These are phyloP conservation scores for Microdochium paspali DNA, from an alignment of 2,329 filamentous ascomycete species.

Conservation along the genomic window DNA sequence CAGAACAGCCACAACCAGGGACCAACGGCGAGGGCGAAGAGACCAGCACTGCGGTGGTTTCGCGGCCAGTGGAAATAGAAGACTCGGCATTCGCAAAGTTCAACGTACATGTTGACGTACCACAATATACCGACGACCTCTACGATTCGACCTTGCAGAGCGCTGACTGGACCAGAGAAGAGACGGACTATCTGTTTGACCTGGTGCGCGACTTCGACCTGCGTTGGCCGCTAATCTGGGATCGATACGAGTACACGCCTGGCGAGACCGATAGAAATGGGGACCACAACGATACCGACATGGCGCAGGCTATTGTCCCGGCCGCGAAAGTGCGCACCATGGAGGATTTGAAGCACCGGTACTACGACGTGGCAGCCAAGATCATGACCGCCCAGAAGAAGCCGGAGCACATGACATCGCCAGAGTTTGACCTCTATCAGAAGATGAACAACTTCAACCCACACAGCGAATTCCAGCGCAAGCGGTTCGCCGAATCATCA, in stretches of 20 bases:
- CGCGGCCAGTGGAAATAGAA: slow-evolving; percentile 32
- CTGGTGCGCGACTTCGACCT: slow-evolving; percentile 72
- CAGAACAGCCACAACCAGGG: slow-evolving; percentile 4
- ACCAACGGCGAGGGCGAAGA: slow-evolving; percentile 16
- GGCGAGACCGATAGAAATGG: slow-evolving; percentile 18
- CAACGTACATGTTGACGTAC: slow-evolving; percentile 71
- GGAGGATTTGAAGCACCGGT: slow-evolving; percentile 86
- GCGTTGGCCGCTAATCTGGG: slow-evolving; percentile 84
- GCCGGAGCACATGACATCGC: slow-evolving; percentile 75
- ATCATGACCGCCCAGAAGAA: slow-evolving; percentile 76
- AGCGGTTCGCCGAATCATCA: slow-evolving; percentile 73
- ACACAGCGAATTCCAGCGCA: slow-evolving; percentile 67
- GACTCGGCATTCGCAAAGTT: slow-evolving; percentile 73
- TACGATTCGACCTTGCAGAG: slow-evolving; percentile 68
- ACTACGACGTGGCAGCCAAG: slow-evolving; percentile 77
- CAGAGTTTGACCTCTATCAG: slow-evolving; percentile 76
- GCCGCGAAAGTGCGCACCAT: slow-evolving; percentile 54
- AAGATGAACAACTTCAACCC: slow-evolving; percentile 82
- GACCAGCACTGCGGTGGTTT: slow-evolving; percentile 24
- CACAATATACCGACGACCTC: slow-evolving; percentile 78
- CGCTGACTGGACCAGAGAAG: slow-evolving; percentile 79
- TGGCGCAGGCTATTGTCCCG: slow-evolving; percentile 43
- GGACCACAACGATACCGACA: slow-evolving; percentile 33
- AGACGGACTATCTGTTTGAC: slow-evolving; percentile 84
- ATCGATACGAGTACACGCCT: slow-evolving; percentile 72